Percentiles rank a stretch among this genome's conserved stretches.
Evolutionary conservation across 2,329 filamentous ascomycete species (phyloP).

Genomic region (Chaetomium olivaceum): DNA sequence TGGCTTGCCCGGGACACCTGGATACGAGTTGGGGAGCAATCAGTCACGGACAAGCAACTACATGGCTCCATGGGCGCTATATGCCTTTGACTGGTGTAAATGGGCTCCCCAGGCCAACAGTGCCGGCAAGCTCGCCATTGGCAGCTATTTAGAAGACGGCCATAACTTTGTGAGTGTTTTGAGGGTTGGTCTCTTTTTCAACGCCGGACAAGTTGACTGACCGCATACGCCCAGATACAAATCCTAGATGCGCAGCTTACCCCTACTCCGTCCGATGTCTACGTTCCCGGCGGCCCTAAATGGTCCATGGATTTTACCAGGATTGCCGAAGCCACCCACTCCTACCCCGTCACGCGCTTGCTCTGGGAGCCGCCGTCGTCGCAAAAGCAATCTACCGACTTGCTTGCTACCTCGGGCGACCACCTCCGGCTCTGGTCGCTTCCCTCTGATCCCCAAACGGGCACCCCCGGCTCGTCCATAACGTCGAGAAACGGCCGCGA

Average conservation of each 20-base stretch:
- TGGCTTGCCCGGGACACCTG: conserved; percentile 60
- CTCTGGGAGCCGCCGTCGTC: conserved; percentile 95
- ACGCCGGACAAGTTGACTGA: conserved; percentile 13
- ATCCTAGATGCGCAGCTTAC: conserved; percentile 85
- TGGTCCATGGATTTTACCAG: conserved; percentile 87
- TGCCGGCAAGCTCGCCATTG: conserved; percentile 89
- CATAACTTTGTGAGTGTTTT: conserved; percentile 81
- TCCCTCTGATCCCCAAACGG: conserved; percentile 62
- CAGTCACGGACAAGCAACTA: conserved; percentile 84
- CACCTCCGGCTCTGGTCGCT: conserved; percentile 93
- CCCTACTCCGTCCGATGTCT: conserved; percentile 68
- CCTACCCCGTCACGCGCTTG: conserved; percentile 92
- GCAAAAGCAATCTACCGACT: conserved; percentile 91
- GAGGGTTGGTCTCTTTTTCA: no score
- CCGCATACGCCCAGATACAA: conserved; percentile 69
- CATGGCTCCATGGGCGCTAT: conserved; percentile 89
- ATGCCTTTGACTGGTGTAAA: conserved; percentile 99
- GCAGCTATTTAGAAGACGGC: conserved; percentile 95
- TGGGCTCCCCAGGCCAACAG: conserved; percentile 81
- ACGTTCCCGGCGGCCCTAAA: conserved; percentile 68
- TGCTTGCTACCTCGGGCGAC: conserved; percentile 92
- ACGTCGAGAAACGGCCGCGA: conserved; percentile 60
- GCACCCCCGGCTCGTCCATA: conserved; percentile 66
- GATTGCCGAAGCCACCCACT: conserved; percentile 93
- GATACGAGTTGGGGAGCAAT: conserved; percentile 66